Base-by-base conservation (phyloP, 108 stramenopile genomes). In the Fistulifera pelliculosa region DNA sequence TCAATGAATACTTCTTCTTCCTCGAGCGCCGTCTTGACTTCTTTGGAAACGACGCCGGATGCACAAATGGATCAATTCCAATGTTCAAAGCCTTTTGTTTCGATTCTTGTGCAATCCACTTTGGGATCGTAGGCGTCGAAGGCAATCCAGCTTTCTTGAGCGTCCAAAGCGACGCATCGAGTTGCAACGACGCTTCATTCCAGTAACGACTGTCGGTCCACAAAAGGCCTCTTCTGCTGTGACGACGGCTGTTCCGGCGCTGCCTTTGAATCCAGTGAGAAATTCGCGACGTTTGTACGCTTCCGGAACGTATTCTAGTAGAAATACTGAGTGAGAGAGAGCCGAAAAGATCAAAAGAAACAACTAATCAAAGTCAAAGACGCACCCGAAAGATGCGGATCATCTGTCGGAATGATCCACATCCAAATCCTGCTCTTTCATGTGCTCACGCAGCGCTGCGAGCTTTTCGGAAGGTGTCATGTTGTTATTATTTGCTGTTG, bases 201-300 rank as follows among this genome's bases (percentile, higher is more conserved):
- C 80, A 94, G 58, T 99, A 99, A 23, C 98, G 61, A 0, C 94
- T 94, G 56, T 98, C 96, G 0, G 97, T 98, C 96, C 96, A 99
- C 47, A 98, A 64, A 58, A 42, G 54, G 69, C 74, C 7, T 54
- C 66, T 16, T 63, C 52, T 1, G 53, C 27, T 0, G 79, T 79
- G 12, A 99, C 83, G 18, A 98, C 65, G 4, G 96, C 97, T 5
- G 97, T 98, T 5, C 98, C 98, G 1, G 96, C 96, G 52, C 76
- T 80, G 10, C 98, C 98, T 23, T 82, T 80, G 70, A 99, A 99
- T 35, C 83, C 86, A 6, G 85, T 77, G 45, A 97, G 19, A 66
- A 80, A 98, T 40, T 62, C 80, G n/a, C 97, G 64, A 38, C 96
- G 69, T 74, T 70, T 84, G 71, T 94, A 94, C 27, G 77, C 79